A percentile compares a stretch with the other conserved stretches of the same genome.
These are phyloP conservation scores for Gonapodya sp. DNA, from an alignment of 192 early-diverging fungal genomes.

Conservation along the genomic window DNA sequence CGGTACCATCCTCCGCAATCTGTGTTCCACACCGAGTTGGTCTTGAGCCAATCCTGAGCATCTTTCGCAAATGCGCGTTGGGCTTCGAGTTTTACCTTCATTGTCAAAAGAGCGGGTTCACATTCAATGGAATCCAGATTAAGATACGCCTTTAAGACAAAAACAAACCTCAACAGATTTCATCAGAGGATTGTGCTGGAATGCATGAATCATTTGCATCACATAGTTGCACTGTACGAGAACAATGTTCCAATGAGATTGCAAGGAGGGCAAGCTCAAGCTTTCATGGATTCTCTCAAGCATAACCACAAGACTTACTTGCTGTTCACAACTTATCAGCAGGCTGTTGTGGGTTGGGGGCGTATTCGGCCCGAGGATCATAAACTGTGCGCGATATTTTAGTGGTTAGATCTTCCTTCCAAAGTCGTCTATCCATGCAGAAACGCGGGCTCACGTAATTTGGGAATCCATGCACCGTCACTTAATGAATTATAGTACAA, in stretches of 20 bases:
- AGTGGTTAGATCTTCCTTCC: background rate
- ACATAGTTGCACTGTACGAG: background rate
- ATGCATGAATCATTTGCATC: background rate
- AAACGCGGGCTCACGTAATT: background rate
- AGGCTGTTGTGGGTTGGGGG: constrained; percentile 11
- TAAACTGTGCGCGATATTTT: background rate
- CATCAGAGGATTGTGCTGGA: background rate
- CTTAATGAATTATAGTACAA: too few species aligned
- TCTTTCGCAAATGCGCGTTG: background rate
- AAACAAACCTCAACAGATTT: background rate
- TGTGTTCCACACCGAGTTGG: background rate
- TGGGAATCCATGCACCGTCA: constrained; percentile 7
- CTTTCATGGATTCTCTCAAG: too few species aligned
- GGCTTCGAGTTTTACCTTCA: background rate
- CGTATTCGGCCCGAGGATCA: background rate
- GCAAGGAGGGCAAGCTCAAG: background rate
- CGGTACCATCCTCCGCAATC: constrained; percentile 9
- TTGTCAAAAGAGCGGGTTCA: too few species aligned
- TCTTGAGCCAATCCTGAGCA: constrained; percentile 2
- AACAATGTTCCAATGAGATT: background rate
- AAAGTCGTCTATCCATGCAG: background rate
- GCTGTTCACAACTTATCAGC: background rate
- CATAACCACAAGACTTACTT: background rate
- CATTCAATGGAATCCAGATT: too few species aligned
- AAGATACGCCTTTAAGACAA: too few species aligned